Conservation (phyloP, 176 grass and related monocot species). For the Leersia perrieri region DNA sequence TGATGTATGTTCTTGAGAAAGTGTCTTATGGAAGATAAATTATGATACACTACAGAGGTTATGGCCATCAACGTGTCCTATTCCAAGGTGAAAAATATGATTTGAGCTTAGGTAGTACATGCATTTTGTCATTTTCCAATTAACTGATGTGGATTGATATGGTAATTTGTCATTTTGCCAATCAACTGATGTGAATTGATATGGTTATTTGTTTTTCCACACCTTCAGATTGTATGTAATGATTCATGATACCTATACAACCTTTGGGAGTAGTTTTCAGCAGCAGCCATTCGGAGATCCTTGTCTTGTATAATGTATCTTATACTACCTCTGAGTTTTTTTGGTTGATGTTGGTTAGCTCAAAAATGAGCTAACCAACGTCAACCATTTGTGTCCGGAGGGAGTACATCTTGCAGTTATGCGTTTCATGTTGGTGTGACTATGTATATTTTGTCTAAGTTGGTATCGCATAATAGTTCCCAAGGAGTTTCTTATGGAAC, state of each 20-base stretch:
- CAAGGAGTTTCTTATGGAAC: not conserved
- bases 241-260: not conserved
- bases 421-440: not conserved
- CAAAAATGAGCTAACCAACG: too few relatives aligned
- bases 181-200: not conserved
- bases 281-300: not conserved
- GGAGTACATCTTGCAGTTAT: not conserved
- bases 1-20: not conserved
- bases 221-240: not conserved
- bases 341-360: too few relatives aligned
- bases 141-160: not conserved
- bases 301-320: not conserved
- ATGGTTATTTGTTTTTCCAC: not conserved
- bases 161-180: not conserved
- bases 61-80: not conserved
- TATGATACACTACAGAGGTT: not conserved
- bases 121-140: not conserved
- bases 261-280: not conserved
- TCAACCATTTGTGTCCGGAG: too few relatives aligned
- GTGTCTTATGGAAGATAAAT: not conserved
- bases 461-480: not conserved
- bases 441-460: not conserved
- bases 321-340: too few relatives aligned
- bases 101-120: constrained; percentile 16
- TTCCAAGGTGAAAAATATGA: not conserved